Conservation (phyloP, 495 filamentous ascomycete genomes). For the Annulohypoxylon moriforme region DNA sequence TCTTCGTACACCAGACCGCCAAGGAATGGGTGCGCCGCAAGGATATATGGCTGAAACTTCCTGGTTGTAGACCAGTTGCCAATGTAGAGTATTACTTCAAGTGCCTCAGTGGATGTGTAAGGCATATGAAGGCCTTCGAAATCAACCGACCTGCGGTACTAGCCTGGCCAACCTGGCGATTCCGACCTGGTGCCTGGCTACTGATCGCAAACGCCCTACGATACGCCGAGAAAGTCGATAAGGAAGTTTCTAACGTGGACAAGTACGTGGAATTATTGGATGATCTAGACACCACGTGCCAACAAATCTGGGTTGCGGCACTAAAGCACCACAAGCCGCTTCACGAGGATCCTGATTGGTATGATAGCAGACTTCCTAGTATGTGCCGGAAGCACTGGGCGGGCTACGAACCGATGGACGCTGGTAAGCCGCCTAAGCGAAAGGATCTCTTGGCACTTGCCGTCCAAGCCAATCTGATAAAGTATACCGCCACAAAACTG, state of each 20-base stretch:
- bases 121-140: conserved; percentile 45
- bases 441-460: conserved; percentile 47
- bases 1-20: conserved; percentile 49
- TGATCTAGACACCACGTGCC: conserved; percentile 45
- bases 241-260: conserved; percentile 28
- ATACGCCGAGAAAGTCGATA: conserved; percentile 46
- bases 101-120: conserved; percentile 45
- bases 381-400: conserved; percentile 47
- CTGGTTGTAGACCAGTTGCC: conserved; percentile 33
- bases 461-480: conserved; percentile 48
- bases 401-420: conserved; percentile 51
- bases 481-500: conserved; percentile 41
- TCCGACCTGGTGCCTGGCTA: conserved; percentile 49
- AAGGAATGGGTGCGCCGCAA: conserved; percentile 47
- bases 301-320: conserved; percentile 42
- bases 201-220: conserved; percentile 46
- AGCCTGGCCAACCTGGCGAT: conserved; percentile 46
- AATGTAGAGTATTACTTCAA: conserved; percentile 44
- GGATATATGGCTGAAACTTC: conserved; percentile 47
- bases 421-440: conserved; percentile 49
- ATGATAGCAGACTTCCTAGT: conserved; percentile 36
- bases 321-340: conserved; percentile 47
- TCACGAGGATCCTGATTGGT: conserved; percentile 50
- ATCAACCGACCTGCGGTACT: conserved; percentile 39
- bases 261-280: conserved; percentile 45